Evolutionary conservation across 2,329 filamentous ascomycete genomes (phyloP).

Genomic region (Plectosphaerella sp.): DNA sequence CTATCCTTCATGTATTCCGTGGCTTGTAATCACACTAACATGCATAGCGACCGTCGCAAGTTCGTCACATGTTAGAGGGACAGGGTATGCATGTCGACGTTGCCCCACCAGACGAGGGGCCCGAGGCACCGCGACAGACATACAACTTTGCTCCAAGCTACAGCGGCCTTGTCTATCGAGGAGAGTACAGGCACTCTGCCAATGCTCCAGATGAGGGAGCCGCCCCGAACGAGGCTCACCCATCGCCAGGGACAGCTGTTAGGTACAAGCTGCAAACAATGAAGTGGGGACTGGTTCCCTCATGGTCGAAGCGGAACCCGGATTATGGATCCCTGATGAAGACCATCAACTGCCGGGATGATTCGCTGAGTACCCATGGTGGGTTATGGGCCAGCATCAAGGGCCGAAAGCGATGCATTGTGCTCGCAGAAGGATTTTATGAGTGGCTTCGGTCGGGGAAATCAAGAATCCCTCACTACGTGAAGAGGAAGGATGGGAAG

Average conservation of each 20-base stretch:
- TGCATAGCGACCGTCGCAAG: constrained; percentile 66
- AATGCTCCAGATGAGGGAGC: constrained; percentile 11
- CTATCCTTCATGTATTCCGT: not conserved
- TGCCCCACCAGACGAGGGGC: constrained; percentile 64
- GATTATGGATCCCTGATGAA: constrained; percentile 74
- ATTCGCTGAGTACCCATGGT: constrained; percentile 69
- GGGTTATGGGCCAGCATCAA: constrained; percentile 96
- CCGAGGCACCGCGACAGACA: constrained; percentile 59
- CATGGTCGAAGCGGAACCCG: constrained; percentile 83
- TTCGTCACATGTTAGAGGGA: constrained; percentile 68
- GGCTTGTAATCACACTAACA: not conserved
- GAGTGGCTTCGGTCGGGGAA: constrained; percentile 88
- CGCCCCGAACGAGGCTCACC: constrained; percentile 1
- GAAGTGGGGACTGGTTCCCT: constrained; percentile 94
- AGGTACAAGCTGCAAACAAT: constrained; percentile 85
- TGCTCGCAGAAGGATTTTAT: constrained; percentile 89
- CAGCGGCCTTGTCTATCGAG: constrained; percentile 80
- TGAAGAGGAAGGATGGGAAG: constrained; percentile 74
- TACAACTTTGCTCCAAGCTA: constrained; percentile 94
- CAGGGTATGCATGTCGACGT: constrained; percentile 70
- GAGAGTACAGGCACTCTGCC: constrained; percentile 37
- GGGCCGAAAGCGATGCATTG: constrained; percentile 78
- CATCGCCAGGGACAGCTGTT: constrained; percentile 20
- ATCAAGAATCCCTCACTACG: constrained; percentile 80
- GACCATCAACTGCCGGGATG: constrained; percentile 93